Conservation (phyloP, 306 rosid species). For the Glycine tomentella region DNA sequence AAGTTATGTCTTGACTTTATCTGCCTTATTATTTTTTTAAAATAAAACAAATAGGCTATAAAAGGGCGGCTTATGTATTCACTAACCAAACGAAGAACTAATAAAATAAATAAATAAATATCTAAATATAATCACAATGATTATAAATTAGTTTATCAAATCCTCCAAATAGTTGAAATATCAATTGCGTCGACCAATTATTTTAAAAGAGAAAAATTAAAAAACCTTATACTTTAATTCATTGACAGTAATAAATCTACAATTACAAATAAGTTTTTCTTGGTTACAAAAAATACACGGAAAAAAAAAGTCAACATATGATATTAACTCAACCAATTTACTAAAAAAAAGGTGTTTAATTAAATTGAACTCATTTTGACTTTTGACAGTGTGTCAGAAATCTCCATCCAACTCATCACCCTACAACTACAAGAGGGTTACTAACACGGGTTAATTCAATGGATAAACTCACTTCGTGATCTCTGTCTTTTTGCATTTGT, state of each 20-base stretch:
- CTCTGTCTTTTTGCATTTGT: too few relatives aligned
- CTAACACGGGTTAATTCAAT: too few relatives aligned
- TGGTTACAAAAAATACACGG: background rate
- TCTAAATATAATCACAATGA: too few relatives aligned
- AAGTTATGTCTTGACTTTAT: background rate
- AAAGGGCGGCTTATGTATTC: background rate
- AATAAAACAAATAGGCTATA: background rate
- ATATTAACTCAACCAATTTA: background rate
- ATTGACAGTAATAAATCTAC: background rate
- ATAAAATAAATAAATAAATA: background rate
- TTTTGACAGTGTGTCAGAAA: background rate
- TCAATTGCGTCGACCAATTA: too few relatives aligned
- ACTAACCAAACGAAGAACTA: background rate
- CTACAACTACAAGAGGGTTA: too few relatives aligned
- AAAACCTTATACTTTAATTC: background rate
- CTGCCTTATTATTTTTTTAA: background rate
- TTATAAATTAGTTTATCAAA: too few relatives aligned
- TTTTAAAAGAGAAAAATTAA: background rate
- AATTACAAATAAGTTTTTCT: background rate
- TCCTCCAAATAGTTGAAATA: background rate
- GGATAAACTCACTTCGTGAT: too few relatives aligned
- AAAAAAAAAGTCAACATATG: background rate
- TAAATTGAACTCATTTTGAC: background rate
- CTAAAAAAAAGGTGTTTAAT: too few relatives aligned
- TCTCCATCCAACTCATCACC: too few relatives aligned